A percentile compares a stretch with the other conserved stretches of the same genome.
phyloP scores from a whole-genome alignment of 768 basidiomycete genomes.

The Lentinus brumalis region DNA sequence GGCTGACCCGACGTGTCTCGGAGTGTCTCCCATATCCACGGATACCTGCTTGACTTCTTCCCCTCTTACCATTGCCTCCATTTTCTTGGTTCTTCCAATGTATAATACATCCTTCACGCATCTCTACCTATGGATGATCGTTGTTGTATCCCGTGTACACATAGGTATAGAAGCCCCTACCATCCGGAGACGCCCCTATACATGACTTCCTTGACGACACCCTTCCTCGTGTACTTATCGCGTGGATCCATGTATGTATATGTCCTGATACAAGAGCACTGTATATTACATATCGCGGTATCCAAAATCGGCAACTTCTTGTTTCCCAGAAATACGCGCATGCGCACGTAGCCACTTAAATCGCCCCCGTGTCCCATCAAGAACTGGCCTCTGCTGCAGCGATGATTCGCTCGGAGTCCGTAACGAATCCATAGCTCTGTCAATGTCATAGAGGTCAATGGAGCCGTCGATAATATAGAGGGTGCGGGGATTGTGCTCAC shows the following conservation, averaged over 20 bases:
- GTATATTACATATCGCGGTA: slow-evolving; percentile 10
- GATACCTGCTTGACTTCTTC: background rate
- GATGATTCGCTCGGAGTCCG: slow-evolving; percentile 36
- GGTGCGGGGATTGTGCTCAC: slow-evolving; percentile 36
- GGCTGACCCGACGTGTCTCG: background rate
- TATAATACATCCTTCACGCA: background rate
- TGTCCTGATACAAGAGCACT: slow-evolving; percentile 4
- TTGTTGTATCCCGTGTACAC: background rate
- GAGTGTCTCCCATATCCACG: background rate
- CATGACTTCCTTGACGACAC: background rate
- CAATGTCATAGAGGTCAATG: slow-evolving; percentile 28
- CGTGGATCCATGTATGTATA: background rate
- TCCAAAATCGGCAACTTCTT: background rate
- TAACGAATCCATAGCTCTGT: slow-evolving; percentile 57
- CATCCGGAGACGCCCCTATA: background rate
- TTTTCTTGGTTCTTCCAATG: background rate
- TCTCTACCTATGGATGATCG: background rate
- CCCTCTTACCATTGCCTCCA: background rate
- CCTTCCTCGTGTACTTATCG: background rate
- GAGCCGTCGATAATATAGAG: background rate
- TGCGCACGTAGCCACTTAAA: background rate
- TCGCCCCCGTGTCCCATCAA: background rate
- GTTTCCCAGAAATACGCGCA: background rate
- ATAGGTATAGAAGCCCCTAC: background rate
- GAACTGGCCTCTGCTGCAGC: slow-evolving; percentile 7